Conservation (phyloP, 2,329 filamentous ascomycete species). For the Colletotrichum liriopes region DNA sequence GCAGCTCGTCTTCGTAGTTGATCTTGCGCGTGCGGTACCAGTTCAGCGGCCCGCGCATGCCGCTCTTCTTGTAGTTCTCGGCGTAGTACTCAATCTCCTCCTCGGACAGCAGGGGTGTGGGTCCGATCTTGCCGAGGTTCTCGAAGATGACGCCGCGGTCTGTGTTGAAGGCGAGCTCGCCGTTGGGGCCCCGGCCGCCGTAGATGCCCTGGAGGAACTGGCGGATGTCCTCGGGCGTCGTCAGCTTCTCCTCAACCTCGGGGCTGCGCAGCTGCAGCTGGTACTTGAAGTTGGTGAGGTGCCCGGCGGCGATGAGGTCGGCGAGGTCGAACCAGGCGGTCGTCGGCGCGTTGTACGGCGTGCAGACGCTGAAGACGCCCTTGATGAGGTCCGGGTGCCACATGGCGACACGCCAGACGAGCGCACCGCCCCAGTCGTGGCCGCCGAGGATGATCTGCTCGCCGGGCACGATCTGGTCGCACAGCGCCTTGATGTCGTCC, state of each 20-base stretch:
- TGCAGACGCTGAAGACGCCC: conserved; percentile 85
- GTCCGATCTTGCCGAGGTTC: conserved; percentile 70
- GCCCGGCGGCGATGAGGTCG: conserved; percentile 67
- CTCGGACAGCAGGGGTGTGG: conserved; percentile 72
- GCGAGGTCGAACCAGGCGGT: conserved; percentile 70
- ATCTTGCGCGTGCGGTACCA: conserved; percentile 86
- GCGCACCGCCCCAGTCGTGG: conserved; percentile 91
- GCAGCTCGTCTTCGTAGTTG: conserved; percentile 83
- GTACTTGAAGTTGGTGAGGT: conserved; percentile 82
- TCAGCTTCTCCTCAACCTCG: conserved; percentile 73
- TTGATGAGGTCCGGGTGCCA: conserved; percentile 82
- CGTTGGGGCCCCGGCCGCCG: conserved; percentile 73
- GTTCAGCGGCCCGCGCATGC: conserved; percentile 85
- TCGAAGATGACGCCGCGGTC: conserved; percentile 76
- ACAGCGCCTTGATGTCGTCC: conserved; percentile 82
- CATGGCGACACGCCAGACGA: conserved; percentile 82
- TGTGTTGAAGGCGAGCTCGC: conserved; percentile 72
- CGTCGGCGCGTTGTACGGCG: conserved; percentile 76
- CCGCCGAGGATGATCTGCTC: conserved; percentile 83
- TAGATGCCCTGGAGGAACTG: conserved; percentile 81
- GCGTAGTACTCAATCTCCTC: conserved; percentile 86
- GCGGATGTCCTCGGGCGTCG: conserved; percentile 74
- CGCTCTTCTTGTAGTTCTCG: conserved; percentile 78
- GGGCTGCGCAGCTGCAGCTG: conserved; percentile 84
- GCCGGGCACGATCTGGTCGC: conserved; percentile 66